Percentiles rank a stretch among this genome's conserved stretches.
Evolutionary conservation across 2,329 filamentous ascomycete genomes (phyloP).

Genomic region (Colletotrichum lupini): DNA sequence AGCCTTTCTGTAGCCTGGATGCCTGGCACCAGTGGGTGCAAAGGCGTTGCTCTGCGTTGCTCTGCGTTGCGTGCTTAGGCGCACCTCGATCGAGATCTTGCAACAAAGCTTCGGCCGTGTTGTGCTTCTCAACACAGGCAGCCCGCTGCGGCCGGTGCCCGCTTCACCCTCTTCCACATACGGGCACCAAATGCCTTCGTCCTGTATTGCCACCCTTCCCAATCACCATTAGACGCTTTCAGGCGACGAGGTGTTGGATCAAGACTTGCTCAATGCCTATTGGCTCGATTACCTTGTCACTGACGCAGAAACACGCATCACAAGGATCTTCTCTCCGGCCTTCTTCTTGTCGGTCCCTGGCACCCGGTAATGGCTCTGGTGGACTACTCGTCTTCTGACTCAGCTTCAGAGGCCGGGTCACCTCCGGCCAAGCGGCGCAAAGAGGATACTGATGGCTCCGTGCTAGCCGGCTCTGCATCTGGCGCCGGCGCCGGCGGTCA

Average conservation of each 20-base stretch:
- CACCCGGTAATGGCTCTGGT: constrained; percentile 67
- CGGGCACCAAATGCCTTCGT: not conserved
- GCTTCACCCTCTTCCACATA: not conserved
- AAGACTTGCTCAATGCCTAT: not conserved
- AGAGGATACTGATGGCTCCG: constrained; percentile 25
- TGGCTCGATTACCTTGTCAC: not conserved
- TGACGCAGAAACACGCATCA: not conserved
- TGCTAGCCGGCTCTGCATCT: not conserved
- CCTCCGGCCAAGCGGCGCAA: constrained; percentile 53
- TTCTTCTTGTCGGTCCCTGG: not conserved
- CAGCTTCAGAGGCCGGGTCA: constrained; percentile 41
- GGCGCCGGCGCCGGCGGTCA: constrained; percentile 13
- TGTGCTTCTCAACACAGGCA: not conserved
- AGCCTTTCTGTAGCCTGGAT: not conserved
- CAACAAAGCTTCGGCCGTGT: constrained; percentile 12
- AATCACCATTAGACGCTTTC: constrained; percentile 8
- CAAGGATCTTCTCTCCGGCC: constrained; percentile 4
- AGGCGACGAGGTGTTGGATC: not conserved
- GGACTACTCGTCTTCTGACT: constrained; percentile 67
- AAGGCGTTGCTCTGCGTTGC: not conserved
- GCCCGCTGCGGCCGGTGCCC: not conserved
- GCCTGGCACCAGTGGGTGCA: not conserved
- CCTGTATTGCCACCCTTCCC: not conserved
- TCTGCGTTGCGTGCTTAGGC: not conserved
- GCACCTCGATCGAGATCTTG: constrained; percentile 26